Evolutionary conservation across 2,329 filamentous ascomycete species (phyloP).

Genomic region (Rutstroemia sp.): DNA sequence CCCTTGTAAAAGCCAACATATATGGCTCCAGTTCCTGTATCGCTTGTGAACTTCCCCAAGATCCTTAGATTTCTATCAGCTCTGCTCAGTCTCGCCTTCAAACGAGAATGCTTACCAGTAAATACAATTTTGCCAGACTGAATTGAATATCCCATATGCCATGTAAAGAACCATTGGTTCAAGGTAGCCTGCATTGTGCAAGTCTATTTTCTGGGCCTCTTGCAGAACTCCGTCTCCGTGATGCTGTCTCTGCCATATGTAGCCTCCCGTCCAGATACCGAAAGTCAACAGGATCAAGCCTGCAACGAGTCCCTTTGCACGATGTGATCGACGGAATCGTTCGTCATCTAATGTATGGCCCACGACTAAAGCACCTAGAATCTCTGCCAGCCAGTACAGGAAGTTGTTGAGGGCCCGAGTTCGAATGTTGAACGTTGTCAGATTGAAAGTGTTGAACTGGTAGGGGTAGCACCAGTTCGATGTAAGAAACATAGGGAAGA

Average conservation of each 20-base stretch:
- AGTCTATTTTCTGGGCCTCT: slow-evolving; percentile 41
- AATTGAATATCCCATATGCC: slow-evolving; percentile 82
- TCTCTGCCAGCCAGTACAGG: slow-evolving; percentile 70
- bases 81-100: not conserved
- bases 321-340: slow-evolving; percentile 50
- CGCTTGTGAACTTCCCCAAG: slow-evolving; percentile 87
- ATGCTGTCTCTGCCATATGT: slow-evolving; percentile 63
- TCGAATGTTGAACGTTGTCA: slow-evolving; percentile 61
- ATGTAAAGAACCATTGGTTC: slow-evolving; percentile 85
- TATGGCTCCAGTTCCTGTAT: slow-evolving; percentile 80
- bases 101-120: slow-evolving; percentile 57
- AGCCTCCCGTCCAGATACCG: slow-evolving; percentile 73
- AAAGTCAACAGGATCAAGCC: slow-evolving; percentile 57
- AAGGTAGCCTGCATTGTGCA: slow-evolving; percentile 56
- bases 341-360: slow-evolving; percentile 61
- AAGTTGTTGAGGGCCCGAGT: slow-evolving; percentile 66
- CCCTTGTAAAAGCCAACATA: slow-evolving; percentile 83
- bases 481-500: slow-evolving; percentile 74
- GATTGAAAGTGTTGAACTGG: slow-evolving; percentile 67
- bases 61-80: slow-evolving; percentile 44
- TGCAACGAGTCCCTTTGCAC: slow-evolving; percentile 46
- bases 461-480: slow-evolving; percentile 75
- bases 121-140: slow-evolving; percentile 77
- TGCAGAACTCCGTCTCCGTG: slow-evolving; percentile 32
- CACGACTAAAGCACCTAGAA: slow-evolving; percentile 64